These are phyloP conservation scores for Penicillium silybi DNA, from an alignment of 495 filamentous ascomycete genomes.

Conservation along the genomic window DNA sequence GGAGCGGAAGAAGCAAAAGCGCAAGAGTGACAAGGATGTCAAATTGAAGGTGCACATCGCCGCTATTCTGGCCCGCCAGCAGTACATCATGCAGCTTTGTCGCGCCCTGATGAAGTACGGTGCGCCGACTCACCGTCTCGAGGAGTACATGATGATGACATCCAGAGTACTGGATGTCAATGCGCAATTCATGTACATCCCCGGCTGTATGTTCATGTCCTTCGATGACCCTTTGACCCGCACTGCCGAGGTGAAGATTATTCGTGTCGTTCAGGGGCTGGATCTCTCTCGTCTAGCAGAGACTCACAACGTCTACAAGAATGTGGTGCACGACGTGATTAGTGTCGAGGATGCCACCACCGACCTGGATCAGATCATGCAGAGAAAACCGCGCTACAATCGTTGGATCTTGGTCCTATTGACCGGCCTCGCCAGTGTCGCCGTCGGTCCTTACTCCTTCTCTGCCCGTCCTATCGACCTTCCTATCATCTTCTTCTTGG, in stretches of 20 bases:
- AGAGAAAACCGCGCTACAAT: constrained; percentile 51
- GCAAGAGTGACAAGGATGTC: constrained; percentile 52
- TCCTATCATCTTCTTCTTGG: constrained; percentile 78
- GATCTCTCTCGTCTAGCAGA: constrained; percentile 80
- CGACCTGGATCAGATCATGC: constrained; percentile 57
- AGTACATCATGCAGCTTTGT: constrained; percentile 83
- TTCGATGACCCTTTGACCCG: constrained; percentile 85
- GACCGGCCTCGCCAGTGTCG: constrained; percentile 77
- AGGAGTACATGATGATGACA: constrained; percentile 85
- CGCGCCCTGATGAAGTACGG: constrained; percentile 79
- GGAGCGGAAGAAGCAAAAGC: constrained; percentile 22
- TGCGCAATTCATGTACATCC: constrained; percentile 84
- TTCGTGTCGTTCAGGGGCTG: constrained; percentile 67
- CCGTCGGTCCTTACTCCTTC: constrained; percentile 81
- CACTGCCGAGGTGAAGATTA: constrained; percentile 85
- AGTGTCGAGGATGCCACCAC: constrained; percentile 72
- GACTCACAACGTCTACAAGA: constrained; percentile 83
- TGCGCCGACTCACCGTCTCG: constrained; percentile 68
- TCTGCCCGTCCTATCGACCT: constrained; percentile 78
- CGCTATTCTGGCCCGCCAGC: constrained; percentile 69
- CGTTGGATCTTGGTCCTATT: constrained; percentile 65
- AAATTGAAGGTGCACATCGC: constrained; percentile 81
- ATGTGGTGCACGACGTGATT: constrained; percentile 81
- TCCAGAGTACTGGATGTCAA: constrained; percentile 81
- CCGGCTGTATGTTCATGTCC: constrained; percentile 89